Evolutionary conservation across 345 rosid genomes (phyloP), one percentile per base, ranked within the genome.

Genomic region (Euphorbia pulcherrima): DNA sequence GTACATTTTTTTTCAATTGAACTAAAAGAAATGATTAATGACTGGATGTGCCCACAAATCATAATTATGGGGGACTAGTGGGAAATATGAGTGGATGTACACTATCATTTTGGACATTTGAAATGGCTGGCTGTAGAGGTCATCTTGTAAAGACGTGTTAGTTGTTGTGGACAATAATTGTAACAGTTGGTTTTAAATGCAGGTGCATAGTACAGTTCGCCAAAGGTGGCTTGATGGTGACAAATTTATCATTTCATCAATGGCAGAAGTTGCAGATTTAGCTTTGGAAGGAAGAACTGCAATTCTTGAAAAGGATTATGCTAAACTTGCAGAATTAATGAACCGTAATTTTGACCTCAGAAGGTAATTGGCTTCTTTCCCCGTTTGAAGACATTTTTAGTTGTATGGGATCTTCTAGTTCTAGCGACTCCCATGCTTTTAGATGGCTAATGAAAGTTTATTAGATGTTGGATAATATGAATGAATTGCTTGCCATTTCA

Each of bases 211-310:
- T 68, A 78, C 81, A 35, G 97, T 94, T 53, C 77, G 87, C 37
- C 90, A 89, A 73, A 84, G 93, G 64, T 94, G 99, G 99, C 86
- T 91, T 44, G 78, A 86, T 28, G 99, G 99, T 61, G 99, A 89
- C 69, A 74, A 87, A 72, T 77, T 87, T 64, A 87, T 94, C 62
- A 80, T 85, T 54, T 80, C 88, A 64, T 75, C 90, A 26, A 88
- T 91, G 95, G 58, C 51, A 72, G 81, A 88, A 82, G 93, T 87
- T 67, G 89, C 92, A 73, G 72, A 86, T 50, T 8, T 89, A 47
- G 96, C 96, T 26, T 71, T 74, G 66, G 83, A 88, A 80, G 99
- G 99, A 10, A 73, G 67, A 69, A 75, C 72, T 57, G 92, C 81
- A 55, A 73, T 91, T 63, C 86, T 86, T 56, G 69, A 83, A 68